phyloP scores from a whole-genome alignment of 1,139 yeast species.

The Pichiaceae sp. region DNA sequence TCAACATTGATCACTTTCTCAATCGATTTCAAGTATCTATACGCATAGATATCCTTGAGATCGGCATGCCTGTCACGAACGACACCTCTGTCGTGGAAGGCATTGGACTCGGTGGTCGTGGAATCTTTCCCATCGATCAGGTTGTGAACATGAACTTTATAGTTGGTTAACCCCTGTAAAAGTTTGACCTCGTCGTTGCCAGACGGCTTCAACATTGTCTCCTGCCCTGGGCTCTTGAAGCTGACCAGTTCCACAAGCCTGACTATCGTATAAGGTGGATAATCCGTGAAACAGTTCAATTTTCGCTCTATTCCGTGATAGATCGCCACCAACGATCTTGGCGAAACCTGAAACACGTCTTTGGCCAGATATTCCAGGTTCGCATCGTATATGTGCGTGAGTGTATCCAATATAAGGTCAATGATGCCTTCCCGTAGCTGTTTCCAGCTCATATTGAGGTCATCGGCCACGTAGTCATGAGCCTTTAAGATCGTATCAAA shows the following conservation, averaged over 20 bases:
- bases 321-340: conserved; percentile 3
- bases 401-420: not conserved
- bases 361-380: conserved; percentile 1
- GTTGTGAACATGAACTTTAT: conserved; percentile 1
- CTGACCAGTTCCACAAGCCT: conserved; percentile 4
- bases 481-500: conserved; percentile 7
- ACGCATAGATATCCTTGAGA: conserved; percentile 8
- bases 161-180: conserved; percentile 4
- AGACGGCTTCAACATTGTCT: conserved; percentile 2
- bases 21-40: conserved; percentile 8
- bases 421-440: conserved; percentile 1
- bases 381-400: conserved; percentile 1
- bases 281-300: conserved; percentile 3
- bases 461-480: conserved; percentile 8
- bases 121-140: conserved; percentile 2
- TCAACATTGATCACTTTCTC: conserved; percentile 8
- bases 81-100: not conserved
- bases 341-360: conserved; percentile 4
- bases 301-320: conserved; percentile 2
- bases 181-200: not conserved
- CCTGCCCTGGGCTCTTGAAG: conserved; percentile 4
- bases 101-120: not conserved
- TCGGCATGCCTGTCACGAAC: not conserved
- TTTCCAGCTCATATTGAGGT: conserved; percentile 4
- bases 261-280: conserved; percentile 14